Base-by-base conservation (phyloP, 2,329 filamentous ascomycete species). In the Alternaria burnsii region DNA sequence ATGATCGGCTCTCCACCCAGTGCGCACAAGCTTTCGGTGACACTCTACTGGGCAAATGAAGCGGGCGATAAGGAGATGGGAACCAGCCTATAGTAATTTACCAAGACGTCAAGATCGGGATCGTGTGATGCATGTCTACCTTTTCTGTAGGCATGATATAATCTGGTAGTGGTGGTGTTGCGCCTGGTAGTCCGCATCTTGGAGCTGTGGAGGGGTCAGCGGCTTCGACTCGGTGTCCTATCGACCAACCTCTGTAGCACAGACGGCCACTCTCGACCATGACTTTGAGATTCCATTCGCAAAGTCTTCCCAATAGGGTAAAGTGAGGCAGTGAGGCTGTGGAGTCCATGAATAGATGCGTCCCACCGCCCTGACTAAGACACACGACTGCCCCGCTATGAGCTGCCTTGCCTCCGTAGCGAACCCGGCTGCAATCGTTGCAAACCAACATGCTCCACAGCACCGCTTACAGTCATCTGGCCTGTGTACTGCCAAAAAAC, bases 1-100 rank as follows among this genome's bases (percentile, higher is more conserved):
- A 55, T 57, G 58, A 63, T 69, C 66, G 66, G 66, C 64, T 69
- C 66, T 67, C 66, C 64, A 40, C 62, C 59, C 44, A 63, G 47
- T 36, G 53, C 44, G 61, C 58, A 59, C 38, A 56, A 58, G 58
- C 59, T 44, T 55, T 55, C 43, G 38, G 48, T 41, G 34, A 55
- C 40, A 24, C 22, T 52, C 43, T 40, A 50, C 32, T 22, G 52
- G 44, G 34, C 57, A 54, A 63, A 52, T 62, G 60, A 66, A 58
- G 60, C 58, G 61, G 24, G 52, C 57, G 58, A 63, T 62, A 58
- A 61, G 38, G 53, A 36, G 44, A n/a, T 14, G 47, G 47, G 14
- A 55, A 24, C 42, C 53, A 59, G 44, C 57, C 57, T 50, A 36
- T 56, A 16, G 22, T 32, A 8, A 22, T 47, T 43, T 32, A 47